Base-by-base conservation (phyloP, 139 green algal genomes). In the Picochlorum sp. region DNA sequence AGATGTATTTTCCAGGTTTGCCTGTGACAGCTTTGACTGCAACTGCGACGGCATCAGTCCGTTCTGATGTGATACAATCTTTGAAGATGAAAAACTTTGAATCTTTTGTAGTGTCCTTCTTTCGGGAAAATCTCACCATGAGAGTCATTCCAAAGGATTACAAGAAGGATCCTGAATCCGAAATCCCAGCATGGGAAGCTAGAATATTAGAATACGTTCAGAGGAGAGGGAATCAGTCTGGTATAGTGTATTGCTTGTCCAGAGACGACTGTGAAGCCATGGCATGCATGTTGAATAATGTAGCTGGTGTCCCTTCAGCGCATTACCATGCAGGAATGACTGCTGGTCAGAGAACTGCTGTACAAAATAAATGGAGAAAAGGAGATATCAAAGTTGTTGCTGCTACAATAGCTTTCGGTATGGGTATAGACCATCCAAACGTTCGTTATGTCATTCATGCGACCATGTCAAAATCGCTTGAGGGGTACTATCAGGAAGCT, bases 301-400 rank as follows among this genome's bases (percentile, higher is more conserved):
- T 62, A 23, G 71, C 58, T 15, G 77, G 73, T 15, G 65, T 96
- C 21, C 59, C 26, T 6, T 77, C 74, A 4, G 52, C 49, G 7
- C 70, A 86, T 70, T 97, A 97, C 74, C 88, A 96, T 75, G 91
- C 89, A 10, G 91, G 87, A 41, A 88, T 98, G 83, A 83, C 74
- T 2, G 68, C 79, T 11, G 81, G 77, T 54, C 66, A 92, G 68
- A 81, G 92, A 8, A 83, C 84, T 62, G 31, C 77, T 59, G 84
- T 88, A 37, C 90, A 96, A 63, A 78, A 75, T n/a, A 60, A 56
- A n/a, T 96, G 90, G 90, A 54, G 60, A 21, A 21, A 2, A 23
- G 60, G 60, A 16, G 6, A 24, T 9, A 37, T 60, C 49, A 31
- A 37, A 44, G 49, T 69, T n/a, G 62, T 69, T 31, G 62, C 23